A percentile compares a stretch with the other conserved stretches of the same genome.
These are phyloP conservation scores for Leccinum subtestaceum DNA, from an alignment of 768 basidiomycete species.

Conservation along the genomic window DNA sequence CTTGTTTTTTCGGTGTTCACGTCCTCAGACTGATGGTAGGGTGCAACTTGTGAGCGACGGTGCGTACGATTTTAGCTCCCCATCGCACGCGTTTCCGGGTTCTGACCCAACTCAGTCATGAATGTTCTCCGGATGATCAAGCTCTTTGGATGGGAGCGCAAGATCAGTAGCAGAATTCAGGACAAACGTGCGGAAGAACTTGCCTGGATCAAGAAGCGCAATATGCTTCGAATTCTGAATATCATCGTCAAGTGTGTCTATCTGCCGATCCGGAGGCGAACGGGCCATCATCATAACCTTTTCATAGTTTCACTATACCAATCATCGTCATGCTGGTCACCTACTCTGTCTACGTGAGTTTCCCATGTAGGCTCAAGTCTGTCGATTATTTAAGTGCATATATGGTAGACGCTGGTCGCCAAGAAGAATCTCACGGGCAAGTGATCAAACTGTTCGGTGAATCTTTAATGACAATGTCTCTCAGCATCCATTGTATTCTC, in stretches of 20 bases:
- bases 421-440: constrained; percentile 6
- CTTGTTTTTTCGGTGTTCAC: constrained; percentile 36
- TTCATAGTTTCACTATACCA: constrained; percentile 53
- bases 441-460: background rate
- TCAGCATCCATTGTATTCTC: constrained; percentile 12
- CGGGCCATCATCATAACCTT: background rate
- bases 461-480: background rate
- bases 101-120: constrained; percentile 36
- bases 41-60: constrained; percentile 61
- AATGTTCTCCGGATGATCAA: constrained; percentile 66
- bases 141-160: constrained; percentile 65
- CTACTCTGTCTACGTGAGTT: constrained; percentile 54
- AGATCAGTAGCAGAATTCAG: constrained; percentile 50
- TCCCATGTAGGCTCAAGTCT: background rate
- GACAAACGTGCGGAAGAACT: constrained; percentile 63
- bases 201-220: constrained; percentile 46
- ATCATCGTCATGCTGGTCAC: constrained; percentile 63
- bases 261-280: background rate
- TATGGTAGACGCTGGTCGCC: constrained; percentile 6
- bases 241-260: constrained; percentile 8
- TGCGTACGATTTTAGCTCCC: constrained; percentile 26
- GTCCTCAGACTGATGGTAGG: constrained; percentile 26
- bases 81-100: background rate
- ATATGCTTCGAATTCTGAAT: constrained; percentile 48
- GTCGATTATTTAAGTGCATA: background rate